Conservation (phyloP, 1,139 yeast species). For the Geotrichum histeridarum region DNA sequence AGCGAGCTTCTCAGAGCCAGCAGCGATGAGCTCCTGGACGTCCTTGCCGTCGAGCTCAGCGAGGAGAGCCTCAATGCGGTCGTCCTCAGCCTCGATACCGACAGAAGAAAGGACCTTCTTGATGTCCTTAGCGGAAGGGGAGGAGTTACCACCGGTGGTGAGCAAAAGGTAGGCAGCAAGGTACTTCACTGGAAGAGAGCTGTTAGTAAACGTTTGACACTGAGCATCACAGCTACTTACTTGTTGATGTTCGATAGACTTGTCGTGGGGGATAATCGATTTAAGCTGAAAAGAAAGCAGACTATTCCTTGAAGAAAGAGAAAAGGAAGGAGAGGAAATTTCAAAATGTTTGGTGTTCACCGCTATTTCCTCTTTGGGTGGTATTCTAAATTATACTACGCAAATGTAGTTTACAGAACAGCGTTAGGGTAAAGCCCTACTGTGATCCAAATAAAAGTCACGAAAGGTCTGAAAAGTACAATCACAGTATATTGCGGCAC, state of each 20-base stretch:
- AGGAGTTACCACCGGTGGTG: conserved; percentile 46
- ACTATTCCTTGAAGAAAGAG: conserved; percentile 48
- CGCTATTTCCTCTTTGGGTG: not conserved
- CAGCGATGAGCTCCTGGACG: conserved; percentile 87
- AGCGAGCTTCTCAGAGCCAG: conserved; percentile 92
- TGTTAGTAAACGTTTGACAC: conserved; percentile 1
- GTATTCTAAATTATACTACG: not conserved
- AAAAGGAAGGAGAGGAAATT: conserved; percentile 21
- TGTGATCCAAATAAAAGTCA: too few species aligned
- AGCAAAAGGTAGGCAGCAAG: conserved; percentile 48
- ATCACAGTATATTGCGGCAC: too few species aligned
- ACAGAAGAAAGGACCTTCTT: conserved; percentile 84
- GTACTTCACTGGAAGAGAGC: conserved; percentile 40
- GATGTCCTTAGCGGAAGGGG: conserved; percentile 93
- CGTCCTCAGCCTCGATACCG: conserved; percentile 92
- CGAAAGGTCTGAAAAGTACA: too few species aligned
- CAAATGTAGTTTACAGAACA: not conserved
- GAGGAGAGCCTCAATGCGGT: conserved; percentile 77
- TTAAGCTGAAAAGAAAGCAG: conserved; percentile 51
- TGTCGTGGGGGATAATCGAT: conserved; percentile 46
- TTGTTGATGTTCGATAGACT: conserved; percentile 20
- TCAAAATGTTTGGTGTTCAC: not conserved
- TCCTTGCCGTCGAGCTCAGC: conserved; percentile 92
- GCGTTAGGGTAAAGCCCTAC: conserved; percentile 3
- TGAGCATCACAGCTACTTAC: conserved; percentile 20